phyloP scores from a whole-genome alignment of 495 filamentous ascomycete species.

The Jackrogersella minutella region DNA sequence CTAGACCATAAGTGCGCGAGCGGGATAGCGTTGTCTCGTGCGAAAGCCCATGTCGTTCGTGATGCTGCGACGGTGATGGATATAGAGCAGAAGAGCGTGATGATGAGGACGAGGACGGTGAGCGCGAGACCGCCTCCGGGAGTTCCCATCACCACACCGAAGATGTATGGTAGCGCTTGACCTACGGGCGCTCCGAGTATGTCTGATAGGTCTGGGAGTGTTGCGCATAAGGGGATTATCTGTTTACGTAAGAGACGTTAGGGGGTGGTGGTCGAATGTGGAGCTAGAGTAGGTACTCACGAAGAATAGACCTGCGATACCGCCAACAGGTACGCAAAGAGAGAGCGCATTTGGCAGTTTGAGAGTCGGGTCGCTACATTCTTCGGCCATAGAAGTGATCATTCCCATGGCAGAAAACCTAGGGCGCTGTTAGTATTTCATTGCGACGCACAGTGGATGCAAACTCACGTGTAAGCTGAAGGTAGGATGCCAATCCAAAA shows the following conservation, averaged over 20 bases:
- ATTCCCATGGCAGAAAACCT: constrained; percentile 66
- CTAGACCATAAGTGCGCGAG: constrained; percentile 67
- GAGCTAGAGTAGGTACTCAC: constrained; percentile 50
- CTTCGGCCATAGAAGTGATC: constrained; percentile 66
- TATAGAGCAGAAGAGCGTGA: constrained; percentile 63
- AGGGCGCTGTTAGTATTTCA: not conserved
- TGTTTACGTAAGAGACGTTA: constrained; percentile 4
- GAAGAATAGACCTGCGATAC: constrained; percentile 67
- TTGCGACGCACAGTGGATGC: not conserved
- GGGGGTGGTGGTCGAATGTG: not conserved
- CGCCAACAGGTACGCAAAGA: constrained; percentile 65
- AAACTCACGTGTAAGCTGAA: constrained; percentile 58
- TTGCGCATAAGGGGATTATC: constrained; percentile 44
- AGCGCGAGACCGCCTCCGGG: constrained; percentile 70
- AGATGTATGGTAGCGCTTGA: constrained; percentile 62
- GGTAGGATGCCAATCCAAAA: constrained; percentile 64
- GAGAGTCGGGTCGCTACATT: constrained; percentile 62
- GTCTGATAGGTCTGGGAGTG: constrained; percentile 56
- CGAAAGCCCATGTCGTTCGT: constrained; percentile 63
- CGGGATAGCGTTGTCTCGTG: constrained; percentile 67
- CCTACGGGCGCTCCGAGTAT: constrained; percentile 59
- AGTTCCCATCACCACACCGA: constrained; percentile 61
- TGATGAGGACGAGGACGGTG: constrained; percentile 72
- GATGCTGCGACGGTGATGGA: constrained; percentile 61
- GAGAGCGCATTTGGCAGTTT: constrained; percentile 68